Conservation (phyloP, 1,139 yeast genomes). For the Hyphopichia pseudoburtonii region DNA sequence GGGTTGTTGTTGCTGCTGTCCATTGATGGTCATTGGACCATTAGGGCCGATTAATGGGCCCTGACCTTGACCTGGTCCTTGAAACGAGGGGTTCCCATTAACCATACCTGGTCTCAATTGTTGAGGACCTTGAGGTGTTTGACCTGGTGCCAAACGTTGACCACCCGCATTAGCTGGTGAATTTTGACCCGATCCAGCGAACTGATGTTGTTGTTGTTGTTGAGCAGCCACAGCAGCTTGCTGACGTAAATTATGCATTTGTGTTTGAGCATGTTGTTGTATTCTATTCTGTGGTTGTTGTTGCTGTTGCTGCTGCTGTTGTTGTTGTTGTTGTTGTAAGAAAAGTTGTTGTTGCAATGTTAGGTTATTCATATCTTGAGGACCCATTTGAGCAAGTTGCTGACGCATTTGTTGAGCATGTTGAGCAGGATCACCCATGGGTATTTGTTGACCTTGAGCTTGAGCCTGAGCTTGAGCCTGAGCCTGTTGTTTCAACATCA, state of each 20-base stretch:
- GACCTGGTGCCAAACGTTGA: constrained; percentile 11
- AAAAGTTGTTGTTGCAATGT: constrained; percentile 26
- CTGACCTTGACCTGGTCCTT: not conserved
- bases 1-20: too few relatives aligned
- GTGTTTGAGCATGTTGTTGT: constrained; percentile 53
- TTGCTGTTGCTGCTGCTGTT: constrained; percentile 19
- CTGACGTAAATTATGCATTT: constrained; percentile 52
- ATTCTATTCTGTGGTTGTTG: constrained; percentile 33
- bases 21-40: not conserved
- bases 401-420: constrained; percentile 7
- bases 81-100: constrained; percentile 3
- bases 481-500: constrained; percentile 22
- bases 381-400: constrained; percentile 1
- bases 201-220: constrained; percentile 17
- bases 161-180: constrained; percentile 19
- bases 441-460: constrained; percentile 22
- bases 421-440: constrained; percentile 4
- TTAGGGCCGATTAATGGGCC: constrained; percentile 1
- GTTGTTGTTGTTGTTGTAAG: constrained; percentile 19
- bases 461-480: constrained; percentile 12
- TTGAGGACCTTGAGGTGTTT: not conserved
- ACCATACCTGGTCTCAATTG: constrained; percentile 17
- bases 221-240: constrained; percentile 40
- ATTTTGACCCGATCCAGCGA: constrained; percentile 15
- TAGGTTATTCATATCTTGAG: constrained; percentile 9